phyloP scores from a whole-genome alignment of 2,329 filamentous ascomycete genomes.

The Nannizzia gypsea region DNA sequence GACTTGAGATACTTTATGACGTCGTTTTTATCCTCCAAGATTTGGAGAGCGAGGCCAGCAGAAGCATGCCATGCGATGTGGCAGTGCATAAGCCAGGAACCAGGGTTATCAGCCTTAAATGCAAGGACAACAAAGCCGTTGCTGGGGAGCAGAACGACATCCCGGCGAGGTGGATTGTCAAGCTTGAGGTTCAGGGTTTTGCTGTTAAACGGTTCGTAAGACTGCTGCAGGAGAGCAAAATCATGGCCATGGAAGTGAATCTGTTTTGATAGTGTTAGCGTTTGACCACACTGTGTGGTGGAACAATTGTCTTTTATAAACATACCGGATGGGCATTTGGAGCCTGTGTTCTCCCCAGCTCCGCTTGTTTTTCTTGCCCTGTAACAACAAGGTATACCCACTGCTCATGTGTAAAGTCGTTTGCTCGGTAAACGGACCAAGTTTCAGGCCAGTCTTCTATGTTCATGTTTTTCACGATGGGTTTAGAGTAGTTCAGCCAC shows the following conservation, averaged over 20 bases:
- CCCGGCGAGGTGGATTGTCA: constrained; percentile 37
- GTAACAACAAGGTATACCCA: constrained; percentile 13
- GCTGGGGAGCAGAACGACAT: constrained; percentile 36
- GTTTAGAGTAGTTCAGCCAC: constrained; percentile 12
- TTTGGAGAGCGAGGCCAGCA: constrained; percentile 47
- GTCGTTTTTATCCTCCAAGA: constrained; percentile 34
- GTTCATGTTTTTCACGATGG: constrained; percentile 11
- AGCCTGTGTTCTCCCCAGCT: neutral
- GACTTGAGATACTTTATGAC: neutral
- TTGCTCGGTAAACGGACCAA: constrained; percentile 10
- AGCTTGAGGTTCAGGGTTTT: constrained; percentile 26
- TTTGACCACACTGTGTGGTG: neutral
- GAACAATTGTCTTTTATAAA: neutral
- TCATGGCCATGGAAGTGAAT: constrained; percentile 60
- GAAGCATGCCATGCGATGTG: constrained; percentile 52
- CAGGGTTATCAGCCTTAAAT: constrained; percentile 43
- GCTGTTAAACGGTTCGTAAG: neutral
- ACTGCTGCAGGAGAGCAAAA: constrained; percentile 52
- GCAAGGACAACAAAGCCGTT: constrained; percentile 39
- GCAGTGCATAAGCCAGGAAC: constrained; percentile 47
- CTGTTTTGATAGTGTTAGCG: neutral
- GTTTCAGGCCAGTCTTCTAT: constrained; percentile 7
- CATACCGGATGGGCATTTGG: constrained; percentile 11
- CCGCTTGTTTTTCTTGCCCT: neutral
- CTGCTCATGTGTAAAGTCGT: constrained; percentile 6